Percentiles rank a stretch among this genome's conserved stretches.
Conservation (phyloP, 352 stramenopile genomes). For the Globisporangium splendens region DNA sequence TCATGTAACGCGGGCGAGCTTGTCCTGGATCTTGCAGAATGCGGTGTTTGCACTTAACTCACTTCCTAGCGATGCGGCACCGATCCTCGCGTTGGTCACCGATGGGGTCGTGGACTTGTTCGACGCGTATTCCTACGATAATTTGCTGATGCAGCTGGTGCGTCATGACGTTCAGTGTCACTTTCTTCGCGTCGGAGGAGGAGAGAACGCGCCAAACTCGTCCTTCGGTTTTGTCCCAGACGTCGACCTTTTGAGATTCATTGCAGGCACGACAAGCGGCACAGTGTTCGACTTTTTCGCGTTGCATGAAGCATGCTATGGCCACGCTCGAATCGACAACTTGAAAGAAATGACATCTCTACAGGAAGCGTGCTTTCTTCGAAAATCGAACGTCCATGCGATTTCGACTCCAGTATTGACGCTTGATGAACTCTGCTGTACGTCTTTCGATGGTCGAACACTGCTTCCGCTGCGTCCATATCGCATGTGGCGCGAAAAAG, state of each 20-base stretch:
- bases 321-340: constrained; percentile 22
- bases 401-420: constrained; percentile 66
- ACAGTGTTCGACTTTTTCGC: constrained; percentile 59
- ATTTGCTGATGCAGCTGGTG: constrained; percentile 85
- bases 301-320: constrained; percentile 55
- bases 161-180: constrained; percentile 86
- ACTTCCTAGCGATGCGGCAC: constrained; percentile 64
- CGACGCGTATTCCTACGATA: constrained; percentile 80
- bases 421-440: constrained; percentile 63
- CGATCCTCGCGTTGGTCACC: constrained; percentile 80
- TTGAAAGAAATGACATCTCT: constrained; percentile 58
- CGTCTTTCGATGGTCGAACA: constrained; percentile 61
- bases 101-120: constrained; percentile 83
- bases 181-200: constrained; percentile 70
- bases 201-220: constrained; percentile 48
- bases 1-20: constrained; percentile 35
- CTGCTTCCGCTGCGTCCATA: constrained; percentile 72
- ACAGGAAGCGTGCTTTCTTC: constrained; percentile 58
- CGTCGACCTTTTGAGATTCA: constrained; percentile 70
- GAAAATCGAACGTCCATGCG: constrained; percentile 62
- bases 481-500: constrained; percentile 84
- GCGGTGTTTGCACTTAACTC: constrained; percentile 85
- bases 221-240: constrained; percentile 87
- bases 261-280: constrained; percentile 68
- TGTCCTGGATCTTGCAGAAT: constrained; percentile 84